These are phyloP conservation scores for Mrakia frigida DNA, from an alignment of 768 basidiomycete species.

Conservation along the genomic window DNA sequence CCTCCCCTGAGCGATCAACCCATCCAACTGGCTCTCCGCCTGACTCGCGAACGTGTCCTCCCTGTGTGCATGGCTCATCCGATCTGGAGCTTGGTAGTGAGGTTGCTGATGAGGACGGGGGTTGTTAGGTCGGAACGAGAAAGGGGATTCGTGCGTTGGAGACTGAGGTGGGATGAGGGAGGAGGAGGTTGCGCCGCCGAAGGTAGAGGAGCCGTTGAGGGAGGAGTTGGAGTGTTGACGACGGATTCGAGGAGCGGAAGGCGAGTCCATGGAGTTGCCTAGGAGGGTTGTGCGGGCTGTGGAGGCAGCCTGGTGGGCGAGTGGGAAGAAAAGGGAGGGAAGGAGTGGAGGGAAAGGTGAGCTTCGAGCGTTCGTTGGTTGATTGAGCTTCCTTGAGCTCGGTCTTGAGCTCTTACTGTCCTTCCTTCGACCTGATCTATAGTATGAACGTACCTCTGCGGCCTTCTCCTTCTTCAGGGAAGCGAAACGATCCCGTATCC, in stretches of 20 bases:
- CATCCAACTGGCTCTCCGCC: conserved; percentile 75
- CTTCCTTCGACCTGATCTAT: conserved; percentile 28
- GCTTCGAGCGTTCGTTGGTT: conserved; percentile 47
- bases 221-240: conserved; percentile 48
- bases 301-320: conserved; percentile 52
- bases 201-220: conserved; percentile 33
- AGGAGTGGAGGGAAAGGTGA: conserved; percentile 3
- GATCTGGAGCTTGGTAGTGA: conserved; percentile 51
- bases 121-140: conserved; percentile 48
- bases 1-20: conserved; percentile 84
- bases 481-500: conserved; percentile 79
- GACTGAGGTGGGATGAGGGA: conserved; percentile 42
- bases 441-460: conserved; percentile 37
- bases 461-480: conserved; percentile 53
- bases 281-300: conserved; percentile 64
- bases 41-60: conserved; percentile 87
- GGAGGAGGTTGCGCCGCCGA: conserved; percentile 28
- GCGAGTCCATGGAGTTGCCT: conserved; percentile 55
- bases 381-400: neutral
- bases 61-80: conserved; percentile 69
- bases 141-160: conserved; percentile 76
- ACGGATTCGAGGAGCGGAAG: conserved; percentile 50
- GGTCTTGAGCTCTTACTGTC: neutral
- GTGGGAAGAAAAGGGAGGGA: neutral
- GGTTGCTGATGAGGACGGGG: conserved; percentile 34